phyloP scores from a whole-genome alignment of 805 yeast species.

The Pichia rugopelliculosa region DNA sequence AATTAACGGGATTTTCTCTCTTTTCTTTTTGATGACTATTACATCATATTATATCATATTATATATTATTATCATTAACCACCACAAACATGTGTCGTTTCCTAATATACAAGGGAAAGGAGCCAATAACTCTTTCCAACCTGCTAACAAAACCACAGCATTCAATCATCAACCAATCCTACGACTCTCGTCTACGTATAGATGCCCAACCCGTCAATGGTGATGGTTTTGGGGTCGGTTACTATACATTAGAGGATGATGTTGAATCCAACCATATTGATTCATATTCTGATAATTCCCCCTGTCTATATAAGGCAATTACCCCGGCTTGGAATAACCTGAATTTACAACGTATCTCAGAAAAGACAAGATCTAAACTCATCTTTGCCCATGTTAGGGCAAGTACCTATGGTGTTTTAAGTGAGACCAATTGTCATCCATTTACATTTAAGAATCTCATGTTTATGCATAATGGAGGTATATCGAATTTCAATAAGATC shows the following conservation, averaged over 20 bases:
- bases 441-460: slow-evolving; percentile 78
- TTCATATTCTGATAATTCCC: slow-evolving; percentile 33
- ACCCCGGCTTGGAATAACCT: slow-evolving; percentile 98
- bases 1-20: too few relatives aligned
- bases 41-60: too few relatives aligned
- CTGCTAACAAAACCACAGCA: slow-evolving; percentile 92
- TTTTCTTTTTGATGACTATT: background rate
- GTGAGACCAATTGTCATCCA: slow-evolving; percentile 97
- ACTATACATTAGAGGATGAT: slow-evolving; percentile 59
- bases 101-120: slow-evolving; percentile 84
- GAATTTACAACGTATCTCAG: slow-evolving; percentile 77
- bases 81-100: slow-evolving; percentile 91
- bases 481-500: slow-evolving; percentile 63
- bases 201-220: slow-evolving; percentile 95
- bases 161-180: slow-evolving; percentile 93
- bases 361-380: slow-evolving; percentile 74
- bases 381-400: slow-evolving; percentile 97
- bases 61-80: too few relatives aligned
- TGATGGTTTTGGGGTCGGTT: slow-evolving; percentile 97
- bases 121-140: slow-evolving; percentile 79
- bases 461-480: slow-evolving; percentile 97
- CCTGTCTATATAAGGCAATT: slow-evolving; percentile 90
- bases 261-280: too few relatives aligned
- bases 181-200: slow-evolving; percentile 79
- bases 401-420: slow-evolving; percentile 85